phyloP scores from a whole-genome alignment of 2,329 filamentous ascomycete genomes.

The Phialophora verrucosa region DNA sequence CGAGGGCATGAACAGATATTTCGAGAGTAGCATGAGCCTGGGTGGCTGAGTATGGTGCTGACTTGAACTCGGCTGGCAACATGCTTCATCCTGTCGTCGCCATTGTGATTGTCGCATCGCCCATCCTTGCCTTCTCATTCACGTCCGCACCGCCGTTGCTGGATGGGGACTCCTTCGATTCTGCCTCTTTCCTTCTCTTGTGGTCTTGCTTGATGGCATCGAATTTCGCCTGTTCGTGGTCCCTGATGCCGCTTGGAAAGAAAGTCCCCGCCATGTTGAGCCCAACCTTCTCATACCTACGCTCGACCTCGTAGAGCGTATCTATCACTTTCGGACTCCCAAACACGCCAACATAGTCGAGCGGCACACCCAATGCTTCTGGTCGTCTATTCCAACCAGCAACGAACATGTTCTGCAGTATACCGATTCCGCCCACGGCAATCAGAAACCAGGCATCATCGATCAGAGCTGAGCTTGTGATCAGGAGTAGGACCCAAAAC shows the following conservation, averaged over 20 bases:
- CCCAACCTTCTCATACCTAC: slow-evolving; percentile 44
- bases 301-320: slow-evolving; percentile 43
- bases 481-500: slow-evolving; percentile 48
- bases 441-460: slow-evolving; percentile 47
- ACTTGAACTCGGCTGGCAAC: neutral
- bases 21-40: neutral
- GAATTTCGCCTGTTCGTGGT: slow-evolving; percentile 7
- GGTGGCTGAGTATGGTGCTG: neutral
- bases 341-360: slow-evolving; percentile 41
- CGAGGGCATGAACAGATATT: neutral
- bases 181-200: neutral
- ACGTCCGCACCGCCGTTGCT: neutral
- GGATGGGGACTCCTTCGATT: neutral
- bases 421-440: slow-evolving; percentile 47
- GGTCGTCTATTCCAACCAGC: slow-evolving; percentile 43
- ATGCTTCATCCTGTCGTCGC: neutral
- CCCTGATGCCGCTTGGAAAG: slow-evolving; percentile 39
- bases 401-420: slow-evolving; percentile 47
- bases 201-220: slow-evolving; percentile 9
- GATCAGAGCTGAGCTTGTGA: slow-evolving; percentile 45
- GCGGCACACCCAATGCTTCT: slow-evolving; percentile 42
- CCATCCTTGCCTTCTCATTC: neutral
- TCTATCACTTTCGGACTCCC: slow-evolving; percentile 44
- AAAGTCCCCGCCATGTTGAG: slow-evolving; percentile 43
- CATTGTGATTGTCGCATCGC: neutral